Percentiles rank a stretch among this genome's conserved stretches.
Evolutionary conservation across 768 basidiomycete species (phyloP).

Genomic region (Russula earlei): DNA sequence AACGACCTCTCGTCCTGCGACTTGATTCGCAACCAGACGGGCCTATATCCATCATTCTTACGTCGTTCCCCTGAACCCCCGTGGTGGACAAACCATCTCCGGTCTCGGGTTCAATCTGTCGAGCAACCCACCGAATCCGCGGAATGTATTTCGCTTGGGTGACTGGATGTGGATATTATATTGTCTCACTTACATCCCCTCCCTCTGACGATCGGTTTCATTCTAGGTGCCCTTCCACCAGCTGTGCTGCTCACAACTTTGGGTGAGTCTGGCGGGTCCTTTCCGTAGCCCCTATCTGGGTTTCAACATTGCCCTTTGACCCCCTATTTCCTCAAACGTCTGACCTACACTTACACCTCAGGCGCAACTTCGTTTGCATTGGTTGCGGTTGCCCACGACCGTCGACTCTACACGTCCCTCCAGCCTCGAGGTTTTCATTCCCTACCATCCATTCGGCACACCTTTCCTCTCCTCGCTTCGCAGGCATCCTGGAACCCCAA

Average conservation of each 20-base stretch:
- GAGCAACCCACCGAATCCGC: constrained; percentile 62
- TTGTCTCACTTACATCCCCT: constrained; percentile 8
- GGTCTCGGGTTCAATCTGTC: constrained; percentile 42
- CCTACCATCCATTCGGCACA: constrained; percentile 21
- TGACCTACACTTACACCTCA: constrained; percentile 39
- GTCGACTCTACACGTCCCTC: constrained; percentile 23
- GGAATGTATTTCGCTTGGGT: constrained; percentile 54
- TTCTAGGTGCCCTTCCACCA: constrained; percentile 52
- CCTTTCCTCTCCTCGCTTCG: constrained; percentile 13
- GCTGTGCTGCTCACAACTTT: constrained; percentile 78
- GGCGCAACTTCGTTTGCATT: constrained; percentile 69
- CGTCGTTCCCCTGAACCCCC: not conserved
- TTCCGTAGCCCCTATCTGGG: constrained; percentile 24
- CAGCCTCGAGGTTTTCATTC: constrained; percentile 23
- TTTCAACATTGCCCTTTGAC: constrained; percentile 11
- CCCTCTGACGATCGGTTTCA: not conserved
- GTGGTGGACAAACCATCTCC: no score
- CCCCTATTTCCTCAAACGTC: constrained; percentile 12
- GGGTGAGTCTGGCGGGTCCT: constrained; percentile 46
- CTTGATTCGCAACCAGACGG: not conserved
- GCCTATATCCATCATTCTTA: not conserved
- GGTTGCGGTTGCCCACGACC: constrained; percentile 59
- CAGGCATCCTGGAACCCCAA: constrained; percentile 3
- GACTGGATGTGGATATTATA: constrained; percentile 62
- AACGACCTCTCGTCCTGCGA: not conserved